A percentile compares a stretch with the other conserved stretches of the same genome.
Evolutionary conservation across 2,329 filamentous ascomycete genomes (phyloP).

Genomic region (Alternaria angustiovoidea): DNA sequence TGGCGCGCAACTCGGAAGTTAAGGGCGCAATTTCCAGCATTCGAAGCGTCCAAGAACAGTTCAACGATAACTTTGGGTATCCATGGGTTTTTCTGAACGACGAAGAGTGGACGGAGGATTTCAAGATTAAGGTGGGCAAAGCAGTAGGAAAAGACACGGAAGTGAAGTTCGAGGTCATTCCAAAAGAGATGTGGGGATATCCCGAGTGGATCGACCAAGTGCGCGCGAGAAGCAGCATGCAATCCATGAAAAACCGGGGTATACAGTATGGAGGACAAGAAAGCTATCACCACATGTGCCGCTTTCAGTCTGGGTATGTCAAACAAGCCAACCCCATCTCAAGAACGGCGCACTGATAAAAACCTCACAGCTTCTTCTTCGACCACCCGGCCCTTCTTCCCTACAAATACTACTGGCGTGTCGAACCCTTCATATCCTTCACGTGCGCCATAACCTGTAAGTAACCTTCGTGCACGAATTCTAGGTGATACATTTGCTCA

Average conservation of each 20-base stretch:
- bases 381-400: slow-evolving; percentile 84
- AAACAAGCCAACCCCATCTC: background rate
- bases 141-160: slow-evolving; percentile 80
- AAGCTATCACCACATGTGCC: slow-evolving; percentile 97
- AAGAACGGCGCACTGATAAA: background rate
- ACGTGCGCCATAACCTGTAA: slow-evolving; percentile 89
- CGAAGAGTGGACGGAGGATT: slow-evolving; percentile 85
- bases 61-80: slow-evolving; percentile 98
- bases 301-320: slow-evolving; percentile 72
- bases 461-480: too few species aligned
- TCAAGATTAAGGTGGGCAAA: slow-evolving; percentile 79
- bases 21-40: slow-evolving; percentile 76
- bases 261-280: slow-evolving; percentile 81
- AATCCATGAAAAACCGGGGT: slow-evolving; percentile 78
- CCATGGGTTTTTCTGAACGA: slow-evolving; percentile 99
- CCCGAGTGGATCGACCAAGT: slow-evolving; percentile 69
- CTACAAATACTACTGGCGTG: slow-evolving; percentile 92
- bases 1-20: slow-evolving; percentile 89
- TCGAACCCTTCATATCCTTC: slow-evolving; percentile 96
- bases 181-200: slow-evolving; percentile 84
- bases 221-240: slow-evolving; percentile 69
- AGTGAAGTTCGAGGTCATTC: slow-evolving; percentile 78
- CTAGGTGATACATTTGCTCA: too few species aligned
- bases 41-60: slow-evolving; percentile 75
- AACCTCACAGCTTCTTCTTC: slow-evolving; percentile 73